phyloP scores from a whole-genome alignment of 441 rosid genomes.

The Pelargonium myrrhifolium region DNA sequence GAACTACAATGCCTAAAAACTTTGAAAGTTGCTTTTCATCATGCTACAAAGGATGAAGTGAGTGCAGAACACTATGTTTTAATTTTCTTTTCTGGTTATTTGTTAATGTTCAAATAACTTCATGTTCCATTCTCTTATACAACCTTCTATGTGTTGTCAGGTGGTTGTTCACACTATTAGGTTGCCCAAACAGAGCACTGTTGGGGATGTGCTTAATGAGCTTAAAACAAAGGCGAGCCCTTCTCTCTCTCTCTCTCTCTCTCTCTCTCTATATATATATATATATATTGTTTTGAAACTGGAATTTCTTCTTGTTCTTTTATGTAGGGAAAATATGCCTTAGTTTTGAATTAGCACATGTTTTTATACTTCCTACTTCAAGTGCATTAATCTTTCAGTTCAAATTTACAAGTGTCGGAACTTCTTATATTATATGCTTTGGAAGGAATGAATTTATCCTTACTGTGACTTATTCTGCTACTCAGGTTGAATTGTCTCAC shows the following conservation, averaged over 20 bases:
- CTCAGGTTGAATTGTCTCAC: too few species aligned
- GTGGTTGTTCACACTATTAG: conserved; percentile 58
- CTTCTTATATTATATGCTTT: neutral
- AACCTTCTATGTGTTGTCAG: conserved; percentile 29
- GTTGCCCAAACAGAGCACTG: conserved; percentile 65
- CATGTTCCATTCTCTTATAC: conserved; percentile 16
- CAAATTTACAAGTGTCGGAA: too few species aligned
- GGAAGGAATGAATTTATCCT: neutral
- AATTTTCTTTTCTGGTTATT: conserved; percentile 9
- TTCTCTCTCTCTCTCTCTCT: too few species aligned
- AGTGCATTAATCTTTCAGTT: neutral
- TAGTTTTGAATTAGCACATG: too few species aligned
- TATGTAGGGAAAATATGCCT: neutral
- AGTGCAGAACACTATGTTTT: conserved; percentile 21
- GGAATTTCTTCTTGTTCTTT: neutral
- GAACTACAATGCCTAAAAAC: conserved; percentile 69
- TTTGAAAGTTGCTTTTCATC: conserved; percentile 64
- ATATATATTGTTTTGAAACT: neutral
- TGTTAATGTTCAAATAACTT: conserved; percentile 14
- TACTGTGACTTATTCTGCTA: conserved; percentile 1
- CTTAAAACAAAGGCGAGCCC: conserved; percentile 51
- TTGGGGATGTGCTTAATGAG: conserved; percentile 64
- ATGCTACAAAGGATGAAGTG: conserved; percentile 69
- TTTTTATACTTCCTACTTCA: neutral
- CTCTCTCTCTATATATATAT: too few species aligned